Evolutionary conservation across 2,329 filamentous ascomycete genomes (phyloP), one percentile per base, ranked within the genome.

Genomic region (Xylaria sp.): DNA sequence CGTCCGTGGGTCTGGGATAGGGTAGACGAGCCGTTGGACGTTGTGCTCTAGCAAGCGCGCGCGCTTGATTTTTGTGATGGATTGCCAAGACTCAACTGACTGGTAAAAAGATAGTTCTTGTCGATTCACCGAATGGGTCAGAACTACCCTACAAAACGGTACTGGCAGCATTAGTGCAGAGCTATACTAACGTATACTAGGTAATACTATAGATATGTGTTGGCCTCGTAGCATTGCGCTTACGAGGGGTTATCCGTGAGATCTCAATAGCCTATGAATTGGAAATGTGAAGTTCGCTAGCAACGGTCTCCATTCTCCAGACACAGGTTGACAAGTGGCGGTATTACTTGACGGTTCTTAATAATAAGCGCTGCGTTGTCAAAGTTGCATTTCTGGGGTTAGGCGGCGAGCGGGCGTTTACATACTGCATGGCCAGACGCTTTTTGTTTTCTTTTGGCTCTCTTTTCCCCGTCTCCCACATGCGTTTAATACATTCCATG

Each of bases 321-420:
- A 66, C 59, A 69, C 12, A 60, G 29, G 53, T 50, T 50, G 67
- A 63, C 67, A 69, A 55, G 67, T 69, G 67, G 67, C 58, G 37
- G 47, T 21, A 21, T 25, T 53, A 53, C 42, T 35, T 61, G 35
- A 27, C 23, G 25, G 50, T 40, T 57, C 29, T 61, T 59, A 40
- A 50, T 51, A 65, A 61, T 60, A 65, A 61, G 35, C 63, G 62
- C 66, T 69, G 62, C 32, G 67, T 63, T 66, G 67, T 69, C 67
- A 69, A 54, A 66, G 67, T 69, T 51, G 63, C 67, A 66, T 59
- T 44, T 66, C n/a, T 55, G 35, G 55, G 25, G 55, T 61, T 68
- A 37, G 60, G 53, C 32, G 48, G 44, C 61, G 57, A 57, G 42
- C 61, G 23, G 61, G 42, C 61, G 23, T 50, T 44, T 48, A 51